phyloP scores from a whole-genome alignment of 148 eudicot species.

The Oxyria digyna region DNA sequence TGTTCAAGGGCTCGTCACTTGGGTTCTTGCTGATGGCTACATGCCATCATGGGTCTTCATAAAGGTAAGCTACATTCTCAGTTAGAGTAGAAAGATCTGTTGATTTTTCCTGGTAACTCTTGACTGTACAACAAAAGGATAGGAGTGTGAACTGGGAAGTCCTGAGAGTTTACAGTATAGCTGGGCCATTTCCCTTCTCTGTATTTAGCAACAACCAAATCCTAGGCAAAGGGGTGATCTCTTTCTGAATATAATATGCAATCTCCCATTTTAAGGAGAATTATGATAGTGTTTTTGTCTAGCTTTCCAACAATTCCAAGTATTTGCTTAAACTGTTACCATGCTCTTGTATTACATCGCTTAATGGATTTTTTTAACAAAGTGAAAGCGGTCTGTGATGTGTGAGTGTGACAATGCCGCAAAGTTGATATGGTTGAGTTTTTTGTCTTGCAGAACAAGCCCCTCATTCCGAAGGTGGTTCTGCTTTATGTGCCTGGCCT shows the following conservation, averaged over 20 bases:
- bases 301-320: no score
- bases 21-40: constrained; percentile 91
- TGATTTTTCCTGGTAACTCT: neutral
- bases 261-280: neutral
- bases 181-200: no score
- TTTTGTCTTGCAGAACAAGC: constrained; percentile 68
- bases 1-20: constrained; percentile 81
- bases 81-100: neutral
- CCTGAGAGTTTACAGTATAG: neutral
- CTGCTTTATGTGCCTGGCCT: constrained; percentile 92
- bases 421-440: neutral
- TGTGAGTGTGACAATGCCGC: neutral
- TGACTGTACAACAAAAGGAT: neutral
- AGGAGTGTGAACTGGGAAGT: neutral
- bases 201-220: no score
- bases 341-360: neutral
- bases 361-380: neutral
- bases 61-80: constrained; percentile 31
- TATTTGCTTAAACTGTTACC: neutral
- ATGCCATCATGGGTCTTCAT: constrained; percentile 93
- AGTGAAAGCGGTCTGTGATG: neutral
- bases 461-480: constrained; percentile 83
- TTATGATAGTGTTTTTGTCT: neutral
- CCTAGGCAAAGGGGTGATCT: neutral
- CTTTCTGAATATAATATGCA: neutral